Evolutionary conservation across 2,329 filamentous ascomycete genomes (phyloP), one percentile per base, ranked within the genome.

Genomic region (Aplosporella prunicola): DNA sequence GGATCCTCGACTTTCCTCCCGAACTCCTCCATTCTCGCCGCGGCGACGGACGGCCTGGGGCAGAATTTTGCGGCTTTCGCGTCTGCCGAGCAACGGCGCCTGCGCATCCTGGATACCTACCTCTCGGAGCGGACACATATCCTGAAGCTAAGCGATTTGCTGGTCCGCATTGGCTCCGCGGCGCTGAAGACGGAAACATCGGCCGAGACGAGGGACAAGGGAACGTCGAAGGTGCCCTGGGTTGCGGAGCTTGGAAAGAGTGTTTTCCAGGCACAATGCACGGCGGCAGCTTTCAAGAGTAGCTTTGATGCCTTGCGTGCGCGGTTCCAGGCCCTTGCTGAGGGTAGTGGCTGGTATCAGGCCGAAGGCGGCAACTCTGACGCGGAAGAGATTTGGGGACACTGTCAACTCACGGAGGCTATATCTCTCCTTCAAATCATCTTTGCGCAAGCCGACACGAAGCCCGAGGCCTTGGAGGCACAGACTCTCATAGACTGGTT

Each of bases 361-460:
- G 51, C 64, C 24, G 58, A 66, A 35, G 60, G 63, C 9, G 64
- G 74, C 16, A 67, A 70, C 15, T 69, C 74, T 28, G 67, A 74
- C 24, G 66, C 69, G 1, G 75, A 77, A 16, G 69, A 73, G 23
- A 66, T 72, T 35, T 89, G 80, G 76, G 60, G 72, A 16, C 68
- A 70, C 38, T 76, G 71, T 5, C 63, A 78, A 17, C 63, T 87
- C 15, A 75, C 77, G 10, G 85, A 93, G 56, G 71, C 81, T 28
- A 67, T 82, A 25, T 82, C 91, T 52, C 71, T 80, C 26, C 67
- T 91, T 58, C 79, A 85, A 32, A 67, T 87, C 11, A 63, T 86
- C 16, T 83, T 88, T 48, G 71, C 85, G 46, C 67, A 82, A 14
- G 61, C 86, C 22, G 78, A 82, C 45, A 62, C 72, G 31, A 69